Conservation (phyloP, 805 yeast species). For the Kuraishia piskuri region DNA sequence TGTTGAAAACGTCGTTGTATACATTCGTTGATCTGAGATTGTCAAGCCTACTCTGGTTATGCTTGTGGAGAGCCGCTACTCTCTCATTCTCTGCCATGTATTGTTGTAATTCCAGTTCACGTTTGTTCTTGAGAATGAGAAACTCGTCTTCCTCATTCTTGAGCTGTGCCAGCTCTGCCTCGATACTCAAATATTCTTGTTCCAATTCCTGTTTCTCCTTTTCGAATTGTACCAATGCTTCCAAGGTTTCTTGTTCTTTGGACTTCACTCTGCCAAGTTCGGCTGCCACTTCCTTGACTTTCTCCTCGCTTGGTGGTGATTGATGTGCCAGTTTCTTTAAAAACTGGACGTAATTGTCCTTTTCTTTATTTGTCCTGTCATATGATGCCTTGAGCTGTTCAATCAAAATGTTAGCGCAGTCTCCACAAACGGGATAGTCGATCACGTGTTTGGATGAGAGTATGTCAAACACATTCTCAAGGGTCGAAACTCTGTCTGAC, state of each 20-base stretch:
- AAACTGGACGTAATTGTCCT: conserved; percentile 70
- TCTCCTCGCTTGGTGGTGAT: conserved; percentile 31
- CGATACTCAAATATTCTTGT: conserved; percentile 35
- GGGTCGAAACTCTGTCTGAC: conserved; percentile 39
- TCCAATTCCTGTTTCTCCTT: conserved; percentile 34
- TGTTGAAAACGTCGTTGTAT: conserved; percentile 73
- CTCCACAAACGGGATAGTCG: conserved; percentile 82
- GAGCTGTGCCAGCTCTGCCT: conserved; percentile 26
- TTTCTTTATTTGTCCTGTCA: conserved; percentile 66
- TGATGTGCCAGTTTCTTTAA: conserved; percentile 59
- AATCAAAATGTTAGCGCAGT: conserved; percentile 64
- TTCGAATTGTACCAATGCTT: conserved; percentile 34
- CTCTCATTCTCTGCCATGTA: conserved; percentile 51
- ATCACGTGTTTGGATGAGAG: conserved; percentile 72
- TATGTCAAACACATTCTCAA: conserved; percentile 62
- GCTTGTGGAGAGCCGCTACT: conserved; percentile 52
- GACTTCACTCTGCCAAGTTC: conserved; percentile 37
- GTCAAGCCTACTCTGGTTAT: conserved; percentile 58
- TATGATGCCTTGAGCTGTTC: conserved; percentile 60
- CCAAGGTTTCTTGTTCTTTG: conserved; percentile 27
- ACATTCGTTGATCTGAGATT: conserved; percentile 70
- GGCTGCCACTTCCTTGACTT: conserved; percentile 34
- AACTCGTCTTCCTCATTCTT: conserved; percentile 36
- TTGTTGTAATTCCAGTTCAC: conserved; percentile 42
- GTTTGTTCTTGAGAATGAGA: conserved; percentile 41